These are phyloP conservation scores for Mixia osmundae DNA, from an alignment of 1,284 basidiomycete species.

Conservation along the genomic window DNA sequence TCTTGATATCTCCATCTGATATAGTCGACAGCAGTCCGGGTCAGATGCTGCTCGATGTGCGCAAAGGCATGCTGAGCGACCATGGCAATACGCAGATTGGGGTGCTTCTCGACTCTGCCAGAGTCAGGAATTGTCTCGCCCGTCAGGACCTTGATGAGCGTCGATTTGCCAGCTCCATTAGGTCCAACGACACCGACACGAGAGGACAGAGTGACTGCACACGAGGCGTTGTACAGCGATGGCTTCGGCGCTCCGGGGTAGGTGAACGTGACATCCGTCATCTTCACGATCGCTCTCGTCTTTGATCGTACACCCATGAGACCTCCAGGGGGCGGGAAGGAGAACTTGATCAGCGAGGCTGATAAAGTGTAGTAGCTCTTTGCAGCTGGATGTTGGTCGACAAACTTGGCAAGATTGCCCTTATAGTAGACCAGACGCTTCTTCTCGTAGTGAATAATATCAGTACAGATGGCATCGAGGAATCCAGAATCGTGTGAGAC, in stretches of 20 bases:
- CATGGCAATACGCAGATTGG: slow-evolving; percentile 82
- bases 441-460: slow-evolving; percentile 91
- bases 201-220: slow-evolving; percentile 59
- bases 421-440: slow-evolving; percentile 89
- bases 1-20: slow-evolving; percentile 99
- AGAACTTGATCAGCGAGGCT: slow-evolving; percentile 82
- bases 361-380: slow-evolving; percentile 94
- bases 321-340: slow-evolving; percentile 86
- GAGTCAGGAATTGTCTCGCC: slow-evolving; percentile 85
- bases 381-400: slow-evolving; percentile 74
- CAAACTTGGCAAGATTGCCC: slow-evolving; percentile 75
- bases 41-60: slow-evolving; percentile 65
- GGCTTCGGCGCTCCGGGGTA: slow-evolving; percentile 71
- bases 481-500: slow-evolving; percentile 97
- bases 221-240: slow-evolving; percentile 68
- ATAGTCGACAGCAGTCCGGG: slow-evolving; percentile 85
- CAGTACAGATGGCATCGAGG: slow-evolving; percentile 87
- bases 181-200: slow-evolving; percentile 24
- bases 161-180: slow-evolving; percentile 32
- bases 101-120: slow-evolving; percentile 88
- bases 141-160: slow-evolving; percentile 89
- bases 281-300: slow-evolving; percentile 87
- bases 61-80: slow-evolving; percentile 96
- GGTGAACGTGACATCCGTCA: slow-evolving; percentile 76
- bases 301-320: slow-evolving; percentile 94